Conservation (phyloP, 116 monocot genomes). For the Phalaenopsis hybrid region DNA sequence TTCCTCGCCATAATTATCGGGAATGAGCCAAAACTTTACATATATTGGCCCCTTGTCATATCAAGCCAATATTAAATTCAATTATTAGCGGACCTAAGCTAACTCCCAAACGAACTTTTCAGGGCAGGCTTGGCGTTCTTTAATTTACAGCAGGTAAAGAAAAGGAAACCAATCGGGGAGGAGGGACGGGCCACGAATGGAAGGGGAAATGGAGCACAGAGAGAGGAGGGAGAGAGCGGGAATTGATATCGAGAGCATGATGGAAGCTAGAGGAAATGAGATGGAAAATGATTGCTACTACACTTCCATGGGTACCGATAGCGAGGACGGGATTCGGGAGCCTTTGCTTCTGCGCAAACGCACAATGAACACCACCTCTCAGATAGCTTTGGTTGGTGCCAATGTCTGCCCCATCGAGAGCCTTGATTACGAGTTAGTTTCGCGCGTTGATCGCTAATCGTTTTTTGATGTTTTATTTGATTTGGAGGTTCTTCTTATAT, state of each 20-base stretch:
- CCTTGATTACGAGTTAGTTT: constrained; percentile 71
- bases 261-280: not conserved
- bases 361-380: constrained; percentile 66
- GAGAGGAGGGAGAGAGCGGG: constrained; percentile 10
- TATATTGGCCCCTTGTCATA: no score
- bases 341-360: constrained; percentile 35
- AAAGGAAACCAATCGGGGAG: not conserved
- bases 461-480: not conserved
- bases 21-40: no score
- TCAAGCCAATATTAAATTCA: no score
- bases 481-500: not conserved
- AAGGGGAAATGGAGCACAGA: constrained; percentile 1
- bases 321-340: constrained; percentile 23
- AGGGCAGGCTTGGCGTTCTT: no score
- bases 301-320: constrained; percentile 20
- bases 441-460: not conserved
- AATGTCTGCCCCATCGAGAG: constrained; percentile 82
- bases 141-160: not conserved
- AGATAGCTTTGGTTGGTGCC: constrained; percentile 70
- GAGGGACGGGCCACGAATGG: constrained; percentile 1
- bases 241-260: constrained; percentile 32
- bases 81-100: no score
- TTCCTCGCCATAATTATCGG: no score
- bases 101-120: no score
- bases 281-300: constrained; percentile 25